Conservation (phyloP, 345 rosid species). For the Lepidium aucheri region DNA sequence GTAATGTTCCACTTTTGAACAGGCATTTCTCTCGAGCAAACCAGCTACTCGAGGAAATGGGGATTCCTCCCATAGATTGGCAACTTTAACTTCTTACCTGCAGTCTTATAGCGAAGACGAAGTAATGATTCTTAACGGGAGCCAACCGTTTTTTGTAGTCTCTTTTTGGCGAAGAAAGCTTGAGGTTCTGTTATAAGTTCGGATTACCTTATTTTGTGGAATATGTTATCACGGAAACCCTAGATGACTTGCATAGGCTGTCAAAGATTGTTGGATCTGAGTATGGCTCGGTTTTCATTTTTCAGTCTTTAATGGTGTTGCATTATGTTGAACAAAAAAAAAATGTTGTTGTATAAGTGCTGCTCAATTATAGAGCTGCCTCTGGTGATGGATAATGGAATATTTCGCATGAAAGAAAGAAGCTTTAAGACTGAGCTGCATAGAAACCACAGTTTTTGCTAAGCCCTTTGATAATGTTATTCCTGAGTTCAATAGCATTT, state of each 20-base stretch:
- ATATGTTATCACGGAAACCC: neutral
- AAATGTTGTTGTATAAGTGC: no score
- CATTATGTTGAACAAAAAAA: no score
- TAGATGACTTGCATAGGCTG: slow-evolving; percentile 7
- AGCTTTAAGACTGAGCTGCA: neutral
- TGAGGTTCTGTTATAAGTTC: neutral
- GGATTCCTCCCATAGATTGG: slow-evolving; percentile 68
- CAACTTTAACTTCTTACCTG: slow-evolving; percentile 42
- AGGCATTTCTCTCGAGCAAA: slow-evolving; percentile 93
- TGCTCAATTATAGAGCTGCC: neutral
- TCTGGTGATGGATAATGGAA: neutral
- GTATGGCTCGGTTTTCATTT: neutral
- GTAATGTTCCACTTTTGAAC: slow-evolving; percentile 9
- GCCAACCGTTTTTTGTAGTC: neutral
- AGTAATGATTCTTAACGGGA: neutral
- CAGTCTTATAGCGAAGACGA: neutral
- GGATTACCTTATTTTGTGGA: slow-evolving; percentile 6
- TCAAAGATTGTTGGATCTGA: neutral
- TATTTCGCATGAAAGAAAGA: neutral
- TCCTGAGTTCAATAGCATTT: neutral
- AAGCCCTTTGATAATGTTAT: neutral
- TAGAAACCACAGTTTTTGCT: neutral
- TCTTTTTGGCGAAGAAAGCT: neutral
- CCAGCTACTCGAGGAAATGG: slow-evolving; percentile 65
- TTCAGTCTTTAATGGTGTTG: neutral